phyloP scores from a whole-genome alignment of 179 eudicot species.

The Monotropa hypopitys region DNA sequence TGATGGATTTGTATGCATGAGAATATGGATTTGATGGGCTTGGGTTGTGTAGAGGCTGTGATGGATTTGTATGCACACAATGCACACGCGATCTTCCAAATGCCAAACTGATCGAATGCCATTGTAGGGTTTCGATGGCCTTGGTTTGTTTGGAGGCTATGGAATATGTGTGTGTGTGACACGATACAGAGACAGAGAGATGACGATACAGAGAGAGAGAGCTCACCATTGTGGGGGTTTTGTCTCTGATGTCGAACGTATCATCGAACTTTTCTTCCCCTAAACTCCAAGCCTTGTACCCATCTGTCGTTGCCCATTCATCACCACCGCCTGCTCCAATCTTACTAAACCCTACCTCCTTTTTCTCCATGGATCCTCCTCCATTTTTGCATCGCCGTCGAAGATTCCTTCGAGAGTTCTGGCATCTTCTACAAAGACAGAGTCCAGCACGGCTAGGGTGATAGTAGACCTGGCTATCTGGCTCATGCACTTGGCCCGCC shows the following conservation, averaged over 20 bases:
- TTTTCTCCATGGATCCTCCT: constrained; percentile 16
- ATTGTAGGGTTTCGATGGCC: too few relatives aligned
- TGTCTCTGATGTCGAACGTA: constrained; percentile 1
- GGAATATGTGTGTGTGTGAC: too few relatives aligned
- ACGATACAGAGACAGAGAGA: too few relatives aligned
- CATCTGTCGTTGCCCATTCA: constrained; percentile 17
- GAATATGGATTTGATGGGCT: too few relatives aligned
- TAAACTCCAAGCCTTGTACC: constrained; percentile 36
- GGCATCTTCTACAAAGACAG: constrained; percentile 17
- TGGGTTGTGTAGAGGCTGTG: too few relatives aligned
- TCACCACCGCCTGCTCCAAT: constrained; percentile 12
- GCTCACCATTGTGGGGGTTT: too few relatives aligned
- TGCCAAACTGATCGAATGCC: too few relatives aligned
- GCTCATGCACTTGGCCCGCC: constrained; percentile 64
- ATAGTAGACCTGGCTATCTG: constrained; percentile 61
- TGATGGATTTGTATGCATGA: too few relatives aligned
- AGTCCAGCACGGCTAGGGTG: constrained; percentile 68
- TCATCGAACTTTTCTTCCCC: constrained; percentile 13
- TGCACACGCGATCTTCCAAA: too few relatives aligned
- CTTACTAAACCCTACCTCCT: not conserved
- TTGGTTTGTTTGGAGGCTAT: too few relatives aligned
- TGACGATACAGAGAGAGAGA: too few relatives aligned
- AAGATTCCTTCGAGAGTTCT: constrained; percentile 8
- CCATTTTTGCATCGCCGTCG: not conserved
- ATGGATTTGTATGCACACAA: too few relatives aligned